Evolutionary conservation across 1,284 basidiomycete genomes (phyloP).

Genomic region (Hypsizygus ulmarius): DNA sequence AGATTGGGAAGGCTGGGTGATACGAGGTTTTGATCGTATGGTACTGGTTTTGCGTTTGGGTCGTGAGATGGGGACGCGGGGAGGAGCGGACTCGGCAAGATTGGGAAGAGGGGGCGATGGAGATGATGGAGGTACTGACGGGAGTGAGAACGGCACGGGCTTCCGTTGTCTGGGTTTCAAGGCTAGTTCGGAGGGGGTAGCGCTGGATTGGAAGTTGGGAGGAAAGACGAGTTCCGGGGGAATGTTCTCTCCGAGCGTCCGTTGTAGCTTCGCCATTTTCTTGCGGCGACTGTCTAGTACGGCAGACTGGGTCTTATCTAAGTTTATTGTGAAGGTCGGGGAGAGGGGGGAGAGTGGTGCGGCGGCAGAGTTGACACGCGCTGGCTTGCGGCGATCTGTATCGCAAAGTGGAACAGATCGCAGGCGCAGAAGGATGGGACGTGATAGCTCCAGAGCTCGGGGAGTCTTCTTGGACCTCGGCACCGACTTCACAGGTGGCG

Average conservation of each 20-base stretch:
- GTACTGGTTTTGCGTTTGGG: constrained; percentile 7
- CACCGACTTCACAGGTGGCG: constrained; percentile 6
- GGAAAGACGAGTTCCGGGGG: constrained; percentile 50
- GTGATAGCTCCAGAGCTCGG: constrained; percentile 21
- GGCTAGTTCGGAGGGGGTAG: constrained; percentile 1
- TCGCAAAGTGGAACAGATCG: constrained; percentile 25
- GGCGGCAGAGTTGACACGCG: constrained; percentile 5
- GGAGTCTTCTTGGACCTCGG: constrained; percentile 14
- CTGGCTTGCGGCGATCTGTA: constrained; percentile 13
- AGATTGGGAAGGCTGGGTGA: neutral
- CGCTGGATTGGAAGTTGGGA: neutral
- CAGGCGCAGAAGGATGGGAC: constrained; percentile 29
- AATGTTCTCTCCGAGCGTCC: constrained; percentile 53
- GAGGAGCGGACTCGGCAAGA: constrained; percentile 1
- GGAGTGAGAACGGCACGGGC: constrained; percentile 1
- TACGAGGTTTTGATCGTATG: neutral
- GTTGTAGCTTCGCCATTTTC: constrained; percentile 49
- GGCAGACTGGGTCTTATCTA: constrained; percentile 18
- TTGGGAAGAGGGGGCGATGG: neutral
- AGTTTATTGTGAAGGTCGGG: constrained; percentile 20
- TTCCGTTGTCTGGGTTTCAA: constrained; percentile 7
- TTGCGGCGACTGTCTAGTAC: constrained; percentile 19
- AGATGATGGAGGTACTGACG: constrained; percentile 1
- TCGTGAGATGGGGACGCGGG: constrained; percentile 10
- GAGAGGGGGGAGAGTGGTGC: constrained; percentile 21